Conservation (phyloP, 305 asterid species). For the Rubia occidens region DNA sequence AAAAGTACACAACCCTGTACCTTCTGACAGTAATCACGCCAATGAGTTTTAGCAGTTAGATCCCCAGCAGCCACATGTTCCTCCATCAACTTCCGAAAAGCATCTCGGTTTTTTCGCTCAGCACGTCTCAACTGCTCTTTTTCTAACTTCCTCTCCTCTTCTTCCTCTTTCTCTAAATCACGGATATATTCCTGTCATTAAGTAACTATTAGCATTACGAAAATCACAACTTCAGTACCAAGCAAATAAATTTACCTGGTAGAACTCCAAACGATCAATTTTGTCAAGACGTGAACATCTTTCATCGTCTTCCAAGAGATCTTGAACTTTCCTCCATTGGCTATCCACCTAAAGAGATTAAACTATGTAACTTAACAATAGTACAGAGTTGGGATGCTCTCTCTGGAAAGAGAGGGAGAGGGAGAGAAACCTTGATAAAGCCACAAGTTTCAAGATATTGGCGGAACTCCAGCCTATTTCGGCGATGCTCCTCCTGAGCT, state of each 20-base stretch:
- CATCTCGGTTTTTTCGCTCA: constrained; percentile 93
- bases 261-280: constrained; percentile 76
- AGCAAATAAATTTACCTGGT: constrained; percentile 47
- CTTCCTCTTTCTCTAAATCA: constrained; percentile 92
- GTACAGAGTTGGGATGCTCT: constrained; percentile 2
- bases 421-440: constrained; percentile 52
- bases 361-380: background rate
- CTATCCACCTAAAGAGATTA: constrained; percentile 61
- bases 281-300: constrained; percentile 86
- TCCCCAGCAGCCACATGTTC: constrained; percentile 71
- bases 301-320: constrained; percentile 91
- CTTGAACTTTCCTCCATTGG: constrained; percentile 97
- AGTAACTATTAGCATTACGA: constrained; percentile 4
- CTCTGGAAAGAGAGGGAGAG: constrained; percentile 1
- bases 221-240: background rate
- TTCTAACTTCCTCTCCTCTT: constrained; percentile 75
- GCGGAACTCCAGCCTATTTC: constrained; percentile 62
- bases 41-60: constrained; percentile 76
- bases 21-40: constrained; percentile 86
- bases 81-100: constrained; percentile 81
- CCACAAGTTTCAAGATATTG: constrained; percentile 79
- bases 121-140: constrained; percentile 80
- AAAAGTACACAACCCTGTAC: constrained; percentile 25
- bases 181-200: constrained; percentile 74
- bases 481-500: constrained; percentile 83